Percentiles rank a stretch among this genome's conserved stretches.
phyloP scores from a whole-genome alignment of 2,329 filamentous ascomycete genomes.

The Nannizziopsis arthrosporioides region DNA sequence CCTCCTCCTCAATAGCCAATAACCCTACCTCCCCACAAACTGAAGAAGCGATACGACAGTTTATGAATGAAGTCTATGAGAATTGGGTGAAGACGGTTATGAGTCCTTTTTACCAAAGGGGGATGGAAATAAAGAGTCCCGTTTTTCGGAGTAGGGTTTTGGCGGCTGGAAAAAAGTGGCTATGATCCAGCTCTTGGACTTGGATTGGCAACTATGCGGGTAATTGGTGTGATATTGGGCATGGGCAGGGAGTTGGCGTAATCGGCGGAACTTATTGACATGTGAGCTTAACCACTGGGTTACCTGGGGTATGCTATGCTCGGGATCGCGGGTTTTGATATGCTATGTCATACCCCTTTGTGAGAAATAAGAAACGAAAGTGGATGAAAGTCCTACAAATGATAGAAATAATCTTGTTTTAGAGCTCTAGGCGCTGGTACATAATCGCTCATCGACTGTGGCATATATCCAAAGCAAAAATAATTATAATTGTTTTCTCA shows the following conservation, averaged over 20 bases:
- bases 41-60: conserved; percentile 89
- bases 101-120: conserved; percentile 86
- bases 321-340: too few relatives aligned
- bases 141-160: conserved; percentile 73
- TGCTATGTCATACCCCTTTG: too few relatives aligned
- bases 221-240: background rate
- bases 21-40: conserved; percentile 84
- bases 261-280: too few relatives aligned
- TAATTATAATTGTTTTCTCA: background rate
- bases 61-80: conserved; percentile 92
- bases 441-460: too few relatives aligned
- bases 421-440: too few relatives aligned
- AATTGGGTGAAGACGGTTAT: conserved; percentile 94
- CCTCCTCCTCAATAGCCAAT: conserved; percentile 60
- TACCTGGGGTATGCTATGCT: too few relatives aligned
- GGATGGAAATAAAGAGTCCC: conserved; percentile 74
- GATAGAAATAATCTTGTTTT: too few relatives aligned
- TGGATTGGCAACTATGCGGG: background rate
- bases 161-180: conserved; percentile 83
- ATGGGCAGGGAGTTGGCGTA: too few relatives aligned
- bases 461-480: background rate
- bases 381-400: too few relatives aligned
- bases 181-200: conserved; percentile 40
- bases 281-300: too few relatives aligned
- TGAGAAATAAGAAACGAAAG: too few relatives aligned